A percentile compares a stretch with the other conserved stretches of the same genome.
phyloP scores from a whole-genome alignment of 495 filamentous ascomycete genomes.

The Penicillium waksmanii region DNA sequence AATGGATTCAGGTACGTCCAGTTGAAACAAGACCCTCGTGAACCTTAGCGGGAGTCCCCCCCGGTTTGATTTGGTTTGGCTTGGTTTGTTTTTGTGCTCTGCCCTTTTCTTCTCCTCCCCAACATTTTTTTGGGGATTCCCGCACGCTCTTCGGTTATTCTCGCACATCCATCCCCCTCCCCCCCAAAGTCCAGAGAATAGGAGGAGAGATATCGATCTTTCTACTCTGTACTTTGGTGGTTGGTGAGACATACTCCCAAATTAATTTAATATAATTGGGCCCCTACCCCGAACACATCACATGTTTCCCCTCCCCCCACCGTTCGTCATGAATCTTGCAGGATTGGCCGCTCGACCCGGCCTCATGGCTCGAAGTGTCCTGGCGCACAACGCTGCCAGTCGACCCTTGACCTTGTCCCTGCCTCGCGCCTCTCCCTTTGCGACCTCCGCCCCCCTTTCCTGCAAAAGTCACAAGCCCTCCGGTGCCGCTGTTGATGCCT shows the following conservation, averaged over 20 bases:
- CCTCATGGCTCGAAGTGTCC: conserved; percentile 17
- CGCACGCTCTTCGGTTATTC: not conserved
- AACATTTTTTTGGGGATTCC: conserved; percentile 1
- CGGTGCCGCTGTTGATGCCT: conserved; percentile 20
- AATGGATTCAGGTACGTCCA: conserved; percentile 1
- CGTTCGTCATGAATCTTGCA: conserved; percentile 30
- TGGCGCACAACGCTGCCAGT: conserved; percentile 4
- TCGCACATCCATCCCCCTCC: not conserved
- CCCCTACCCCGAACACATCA: conserved; percentile 4
- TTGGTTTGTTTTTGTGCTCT: not conserved
- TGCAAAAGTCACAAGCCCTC: conserved; percentile 20
- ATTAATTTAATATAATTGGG: conserved; percentile 3
- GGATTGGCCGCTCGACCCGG: conserved; percentile 27
- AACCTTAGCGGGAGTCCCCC: not conserved
- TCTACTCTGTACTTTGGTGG: conserved; percentile 1
- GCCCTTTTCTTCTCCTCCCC: not conserved
- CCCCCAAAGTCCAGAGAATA: not conserved
- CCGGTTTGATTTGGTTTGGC: not conserved
- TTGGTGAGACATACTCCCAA: not conserved
- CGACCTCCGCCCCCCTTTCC: conserved; percentile 26
- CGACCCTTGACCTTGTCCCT: not conserved
- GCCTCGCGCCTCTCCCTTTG: conserved; percentile 19
- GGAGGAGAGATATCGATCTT: not conserved
- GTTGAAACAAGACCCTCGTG: not conserved
- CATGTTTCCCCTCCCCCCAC: conserved; percentile 17